These are phyloP conservation scores for Aspergillus sp. DNA, from an alignment of 2,329 filamentous ascomycete species.

Conservation along the genomic window DNA sequence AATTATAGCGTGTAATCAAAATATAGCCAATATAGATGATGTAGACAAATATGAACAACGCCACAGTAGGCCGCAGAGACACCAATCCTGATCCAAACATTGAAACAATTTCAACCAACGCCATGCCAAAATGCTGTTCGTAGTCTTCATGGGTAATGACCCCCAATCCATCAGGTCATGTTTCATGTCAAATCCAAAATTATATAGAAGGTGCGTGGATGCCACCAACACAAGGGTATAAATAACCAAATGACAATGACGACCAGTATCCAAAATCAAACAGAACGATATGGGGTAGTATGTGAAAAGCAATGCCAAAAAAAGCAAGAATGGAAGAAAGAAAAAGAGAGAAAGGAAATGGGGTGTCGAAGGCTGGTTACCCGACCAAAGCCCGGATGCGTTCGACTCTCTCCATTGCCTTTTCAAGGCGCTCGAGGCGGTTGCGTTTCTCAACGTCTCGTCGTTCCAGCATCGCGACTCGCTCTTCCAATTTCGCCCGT, in stretches of 20 bases:
- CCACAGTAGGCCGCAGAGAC: neutral
- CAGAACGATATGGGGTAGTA: slow-evolving; percentile 3
- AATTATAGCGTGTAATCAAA: neutral
- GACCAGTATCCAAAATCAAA: neutral
- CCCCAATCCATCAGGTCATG: slow-evolving; percentile 12
- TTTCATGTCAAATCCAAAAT: slow-evolving; percentile 13
- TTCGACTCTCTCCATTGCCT: slow-evolving; percentile 58
- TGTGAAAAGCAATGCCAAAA: neutral
- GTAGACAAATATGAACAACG: neutral
- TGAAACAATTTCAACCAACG: neutral
- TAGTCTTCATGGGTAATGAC: slow-evolving; percentile 10
- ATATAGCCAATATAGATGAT: neutral
- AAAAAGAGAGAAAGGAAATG: neutral
- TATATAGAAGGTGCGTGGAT: neutral
- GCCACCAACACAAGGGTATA: neutral
- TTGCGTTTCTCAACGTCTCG: slow-evolving; percentile 52
- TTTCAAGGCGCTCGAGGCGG: slow-evolving; percentile 56
- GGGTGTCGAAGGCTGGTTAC: slow-evolving; percentile 10
- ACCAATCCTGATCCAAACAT: neutral
- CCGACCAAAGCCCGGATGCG: slow-evolving; percentile 56
- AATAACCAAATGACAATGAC: slow-evolving; percentile 1
- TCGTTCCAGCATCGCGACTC: slow-evolving; percentile 47
- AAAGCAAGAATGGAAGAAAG: slow-evolving; percentile 3
- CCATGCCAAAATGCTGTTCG: slow-evolving; percentile 8
- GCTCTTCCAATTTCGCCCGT: slow-evolving; percentile 51